These are phyloP conservation scores for Saitozyma sp. DNA, from an alignment of 768 basidiomycete genomes.

Conservation along the genomic window DNA sequence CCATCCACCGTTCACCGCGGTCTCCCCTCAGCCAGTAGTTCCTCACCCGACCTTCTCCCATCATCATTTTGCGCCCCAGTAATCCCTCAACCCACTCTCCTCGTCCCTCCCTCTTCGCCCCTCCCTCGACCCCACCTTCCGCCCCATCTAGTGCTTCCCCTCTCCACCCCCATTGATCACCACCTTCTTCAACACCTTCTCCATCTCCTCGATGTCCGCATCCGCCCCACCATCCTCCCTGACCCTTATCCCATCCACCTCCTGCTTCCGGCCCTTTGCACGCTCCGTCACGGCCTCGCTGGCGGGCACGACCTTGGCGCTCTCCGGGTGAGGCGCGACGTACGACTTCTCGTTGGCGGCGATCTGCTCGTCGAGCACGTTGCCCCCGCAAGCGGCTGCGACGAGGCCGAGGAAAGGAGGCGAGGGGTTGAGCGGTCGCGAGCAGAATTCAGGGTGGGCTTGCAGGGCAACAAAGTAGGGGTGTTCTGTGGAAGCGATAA, in stretches of 20 bases:
- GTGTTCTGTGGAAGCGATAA: conserved; percentile 63
- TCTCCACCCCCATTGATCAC: conserved; percentile 12
- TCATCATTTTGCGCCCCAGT: too few species aligned
- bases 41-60: too few species aligned
- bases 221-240: conserved; percentile 13
- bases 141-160: too few species aligned
- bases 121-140: too few species aligned
- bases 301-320: conserved; percentile 46
- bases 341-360: conserved; percentile 60
- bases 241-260: conserved; percentile 30
- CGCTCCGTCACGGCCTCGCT: conserved; percentile 41
- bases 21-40: too few species aligned
- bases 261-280: conserved; percentile 42
- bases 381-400: conserved; percentile 66
- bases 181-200: conserved; percentile 24
- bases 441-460: conserved; percentile 98
- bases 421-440: conserved; percentile 93
- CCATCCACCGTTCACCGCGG: too few species aligned
- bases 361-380: conserved; percentile 71
- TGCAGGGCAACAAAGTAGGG: conserved; percentile 92
- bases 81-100: too few species aligned
- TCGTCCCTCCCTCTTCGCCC: too few species aligned
- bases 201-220: conserved; percentile 19
- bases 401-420: conserved; percentile 96
- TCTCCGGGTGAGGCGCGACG: conserved; percentile 50